Evolutionary conservation across 2,329 filamentous ascomycete species (phyloP).

Genomic region (Hymenoscyphus scutula): DNA sequence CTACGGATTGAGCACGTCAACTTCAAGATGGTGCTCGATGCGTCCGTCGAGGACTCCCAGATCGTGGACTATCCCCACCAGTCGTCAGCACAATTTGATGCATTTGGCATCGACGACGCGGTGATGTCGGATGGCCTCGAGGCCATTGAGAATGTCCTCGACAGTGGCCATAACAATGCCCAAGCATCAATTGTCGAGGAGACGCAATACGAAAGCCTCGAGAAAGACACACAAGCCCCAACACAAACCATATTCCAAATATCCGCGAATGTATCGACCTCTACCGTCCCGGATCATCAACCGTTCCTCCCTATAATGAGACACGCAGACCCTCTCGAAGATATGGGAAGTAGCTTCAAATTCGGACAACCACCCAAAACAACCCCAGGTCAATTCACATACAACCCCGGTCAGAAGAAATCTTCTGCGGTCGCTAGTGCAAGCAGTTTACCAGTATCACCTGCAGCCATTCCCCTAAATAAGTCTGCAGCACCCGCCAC

Average conservation of each 20-base stretch:
- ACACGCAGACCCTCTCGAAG: background rate
- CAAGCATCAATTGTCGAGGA: constrained; percentile 17
- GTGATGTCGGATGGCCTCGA: background rate
- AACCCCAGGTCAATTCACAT: constrained; percentile 5
- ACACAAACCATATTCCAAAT: background rate
- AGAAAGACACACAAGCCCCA: constrained; percentile 25
- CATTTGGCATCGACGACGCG: constrained; percentile 1
- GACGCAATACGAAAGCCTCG: constrained; percentile 26
- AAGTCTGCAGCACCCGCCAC: background rate
- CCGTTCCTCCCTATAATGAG: background rate
- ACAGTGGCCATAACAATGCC: background rate
- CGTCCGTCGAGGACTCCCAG: background rate
- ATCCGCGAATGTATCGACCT: background rate
- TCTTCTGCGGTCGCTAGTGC: background rate
- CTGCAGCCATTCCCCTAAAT: background rate
- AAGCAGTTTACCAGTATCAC: background rate
- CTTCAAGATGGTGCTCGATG: background rate
- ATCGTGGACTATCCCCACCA: background rate
- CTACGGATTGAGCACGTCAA: background rate
- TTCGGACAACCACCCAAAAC: background rate
- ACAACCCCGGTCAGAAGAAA: background rate
- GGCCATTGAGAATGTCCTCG: background rate
- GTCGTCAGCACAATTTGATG: background rate
- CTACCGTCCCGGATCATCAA: background rate
- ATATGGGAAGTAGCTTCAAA: background rate